A percentile compares a stretch with the other conserved stretches of the same genome.
Evolutionary conservation across 352 stramenopile genomes (phyloP).

Genomic region (Phytopythium chamaehyphon): DNA sequence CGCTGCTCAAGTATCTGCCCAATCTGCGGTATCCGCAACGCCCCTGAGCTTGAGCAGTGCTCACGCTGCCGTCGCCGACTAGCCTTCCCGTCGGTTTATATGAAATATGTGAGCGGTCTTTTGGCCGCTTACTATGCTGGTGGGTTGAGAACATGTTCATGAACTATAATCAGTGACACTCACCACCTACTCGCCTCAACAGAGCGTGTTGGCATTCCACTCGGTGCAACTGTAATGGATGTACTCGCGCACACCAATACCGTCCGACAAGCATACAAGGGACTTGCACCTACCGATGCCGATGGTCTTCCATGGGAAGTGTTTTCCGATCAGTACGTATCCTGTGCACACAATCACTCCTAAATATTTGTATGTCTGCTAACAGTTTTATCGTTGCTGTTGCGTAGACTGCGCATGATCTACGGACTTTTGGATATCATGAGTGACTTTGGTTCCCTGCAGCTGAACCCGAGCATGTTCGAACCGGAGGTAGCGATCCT

Average conservation of each 20-base stretch:
- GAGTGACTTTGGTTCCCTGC: conserved; percentile 72
- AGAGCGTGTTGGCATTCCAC: conserved; percentile 71
- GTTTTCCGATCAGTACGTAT: conserved; percentile 61
- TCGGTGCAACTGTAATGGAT: conserved; percentile 65
- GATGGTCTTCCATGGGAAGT: conserved; percentile 59
- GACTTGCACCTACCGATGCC: conserved; percentile 53
- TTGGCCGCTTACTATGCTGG: conserved; percentile 72
- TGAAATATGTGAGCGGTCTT: conserved; percentile 71
- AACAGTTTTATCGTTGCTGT: background rate
- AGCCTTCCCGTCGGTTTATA: conserved; percentile 69
- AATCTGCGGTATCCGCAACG: conserved; percentile 71
- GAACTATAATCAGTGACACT: background rate
- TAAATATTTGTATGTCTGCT: conserved; percentile 1
- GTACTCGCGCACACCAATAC: conserved; percentile 71
- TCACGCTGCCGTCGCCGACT: conserved; percentile 51
- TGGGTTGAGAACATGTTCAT: conserved; percentile 13
- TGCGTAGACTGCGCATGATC: conserved; percentile 65
- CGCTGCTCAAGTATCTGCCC: conserved; percentile 70
- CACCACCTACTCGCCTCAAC: background rate
- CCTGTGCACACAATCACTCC: too few species aligned
- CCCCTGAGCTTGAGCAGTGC: conserved; percentile 53
- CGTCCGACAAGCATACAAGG: conserved; percentile 66
- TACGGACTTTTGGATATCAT: conserved; percentile 75
- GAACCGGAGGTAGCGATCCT: conserved; percentile 70
- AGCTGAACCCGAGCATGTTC: conserved; percentile 65